Evolutionary conservation across 257 asterid species (phyloP).

Genomic region (Schizonepeta tenuifolia): DNA sequence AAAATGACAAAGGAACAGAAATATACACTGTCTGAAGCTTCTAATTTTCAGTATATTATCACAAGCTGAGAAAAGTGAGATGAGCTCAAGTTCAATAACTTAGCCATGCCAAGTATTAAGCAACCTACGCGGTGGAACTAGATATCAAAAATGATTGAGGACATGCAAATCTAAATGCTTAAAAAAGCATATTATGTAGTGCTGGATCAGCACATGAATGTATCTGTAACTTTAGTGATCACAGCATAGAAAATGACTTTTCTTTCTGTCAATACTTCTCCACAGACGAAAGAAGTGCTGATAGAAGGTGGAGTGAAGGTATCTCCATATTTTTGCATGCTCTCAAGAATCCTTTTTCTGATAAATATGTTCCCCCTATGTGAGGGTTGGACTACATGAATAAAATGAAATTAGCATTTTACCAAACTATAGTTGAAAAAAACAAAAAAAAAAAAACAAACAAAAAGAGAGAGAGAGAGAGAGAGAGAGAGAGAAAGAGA

Average conservation of each 20-base stretch:
- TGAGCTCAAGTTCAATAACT: neutral
- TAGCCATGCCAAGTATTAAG: neutral
- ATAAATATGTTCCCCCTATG: neutral
- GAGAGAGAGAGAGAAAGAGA: too few species aligned
- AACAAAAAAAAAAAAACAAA: too few species aligned
- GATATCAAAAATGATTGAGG: too few species aligned
- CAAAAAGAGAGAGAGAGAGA: too few species aligned
- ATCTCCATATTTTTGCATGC: neutral
- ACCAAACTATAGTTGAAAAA: neutral
- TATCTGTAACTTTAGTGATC: too few species aligned
- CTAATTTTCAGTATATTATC: neutral
- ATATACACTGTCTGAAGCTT: neutral
- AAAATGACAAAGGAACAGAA: neutral
- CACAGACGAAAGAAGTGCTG: constrained; percentile 8
- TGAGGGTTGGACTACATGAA: neutral
- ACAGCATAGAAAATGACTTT: too few species aligned
- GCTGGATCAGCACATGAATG: too few species aligned
- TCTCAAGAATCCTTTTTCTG: neutral
- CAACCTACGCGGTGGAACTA: too few species aligned
- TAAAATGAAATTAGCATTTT: neutral
- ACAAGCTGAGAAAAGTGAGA: neutral
- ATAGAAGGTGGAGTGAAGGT: neutral
- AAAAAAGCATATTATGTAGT: too few species aligned
- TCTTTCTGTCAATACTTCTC: neutral
- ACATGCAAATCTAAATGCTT: too few species aligned